phyloP scores from a whole-genome alignment of 805 yeast genomes.

The Wickerhamiella allomyrinae region DNA sequence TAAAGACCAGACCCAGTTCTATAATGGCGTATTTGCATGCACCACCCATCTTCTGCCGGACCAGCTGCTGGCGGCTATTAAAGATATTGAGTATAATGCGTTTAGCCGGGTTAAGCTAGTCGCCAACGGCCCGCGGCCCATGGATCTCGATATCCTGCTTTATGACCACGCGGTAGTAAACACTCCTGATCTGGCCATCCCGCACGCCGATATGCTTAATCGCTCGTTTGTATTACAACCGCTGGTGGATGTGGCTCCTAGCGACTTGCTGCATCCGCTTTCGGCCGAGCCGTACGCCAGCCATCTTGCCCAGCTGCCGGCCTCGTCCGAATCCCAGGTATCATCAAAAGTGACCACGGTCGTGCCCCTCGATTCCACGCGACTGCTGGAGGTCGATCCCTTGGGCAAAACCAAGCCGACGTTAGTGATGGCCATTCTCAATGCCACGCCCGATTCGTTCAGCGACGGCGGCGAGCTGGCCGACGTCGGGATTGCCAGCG shows the following conservation, averaged over 20 bases:
- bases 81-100: constrained; percentile 62
- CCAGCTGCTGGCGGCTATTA: constrained; percentile 45
- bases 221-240: constrained; percentile 86
- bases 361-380: constrained; percentile 9
- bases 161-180: constrained; percentile 48
- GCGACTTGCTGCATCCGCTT: constrained; percentile 61
- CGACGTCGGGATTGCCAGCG: constrained; percentile 29
- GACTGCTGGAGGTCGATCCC: constrained; percentile 31
- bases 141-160: constrained; percentile 76
- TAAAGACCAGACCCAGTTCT: constrained; percentile 62
- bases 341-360: constrained; percentile 17
- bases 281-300: constrained; percentile 67
- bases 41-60: constrained; percentile 50
- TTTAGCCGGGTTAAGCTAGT: constrained; percentile 59
- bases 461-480: constrained; percentile 65
- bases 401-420: constrained; percentile 36
- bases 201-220: constrained; percentile 80
- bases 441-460: constrained; percentile 88
- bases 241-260: constrained; percentile 61
- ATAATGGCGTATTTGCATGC: constrained; percentile 68
- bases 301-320: constrained; percentile 47
- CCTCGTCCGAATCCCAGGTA: constrained; percentile 15
- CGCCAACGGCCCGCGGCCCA: constrained; percentile 84
- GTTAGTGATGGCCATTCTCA: constrained; percentile 71
- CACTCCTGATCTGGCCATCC: constrained; percentile 48